Evolutionary conservation across 257 asterid species (phyloP).

Genomic region (Solanum etuberosum): DNA sequence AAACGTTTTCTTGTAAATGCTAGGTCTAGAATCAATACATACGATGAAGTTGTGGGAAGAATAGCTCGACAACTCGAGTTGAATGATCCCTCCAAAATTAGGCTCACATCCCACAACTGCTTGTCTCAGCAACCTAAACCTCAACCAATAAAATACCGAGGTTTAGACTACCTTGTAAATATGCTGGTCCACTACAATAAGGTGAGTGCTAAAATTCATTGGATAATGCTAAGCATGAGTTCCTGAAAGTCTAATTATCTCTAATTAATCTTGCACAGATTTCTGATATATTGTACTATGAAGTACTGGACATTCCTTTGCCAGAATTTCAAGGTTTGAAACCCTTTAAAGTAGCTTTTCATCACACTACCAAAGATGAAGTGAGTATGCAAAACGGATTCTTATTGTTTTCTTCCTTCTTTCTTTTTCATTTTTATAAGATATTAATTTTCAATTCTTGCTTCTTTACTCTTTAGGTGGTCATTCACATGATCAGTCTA

Average conservation of each 20-base stretch:
- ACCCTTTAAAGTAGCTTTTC: constrained; percentile 87
- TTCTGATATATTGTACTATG: constrained; percentile 87
- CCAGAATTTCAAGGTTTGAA: constrained; percentile 88
- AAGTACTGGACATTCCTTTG: constrained; percentile 93
- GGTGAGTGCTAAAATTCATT: constrained; percentile 24
- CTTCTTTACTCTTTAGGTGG: constrained; percentile 39
- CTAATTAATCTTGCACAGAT: constrained; percentile 26
- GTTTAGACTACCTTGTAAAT: constrained; percentile 68
- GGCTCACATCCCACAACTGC: constrained; percentile 95
- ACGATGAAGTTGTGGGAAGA: constrained; percentile 86
- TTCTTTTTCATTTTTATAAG: background rate
- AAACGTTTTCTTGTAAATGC: constrained; percentile 9
- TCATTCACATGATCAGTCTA: constrained; percentile 63
- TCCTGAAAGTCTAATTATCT: background rate
- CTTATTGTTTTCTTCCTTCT: background rate
- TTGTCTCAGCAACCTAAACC: constrained; percentile 98
- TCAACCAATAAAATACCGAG: constrained; percentile 61
- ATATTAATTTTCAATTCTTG: background rate
- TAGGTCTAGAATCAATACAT: constrained; percentile 74
- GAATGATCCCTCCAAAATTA: constrained; percentile 82
- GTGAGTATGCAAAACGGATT: constrained; percentile 16
- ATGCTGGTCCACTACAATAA: constrained; percentile 97
- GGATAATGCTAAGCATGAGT: background rate
- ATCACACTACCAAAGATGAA: constrained; percentile 85
- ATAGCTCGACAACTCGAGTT: constrained; percentile 69